Percentiles rank a stretch among this genome's conserved stretches.
phyloP scores from a whole-genome alignment of 352 stramenopile species.

The Phytophthora ohioensis region DNA sequence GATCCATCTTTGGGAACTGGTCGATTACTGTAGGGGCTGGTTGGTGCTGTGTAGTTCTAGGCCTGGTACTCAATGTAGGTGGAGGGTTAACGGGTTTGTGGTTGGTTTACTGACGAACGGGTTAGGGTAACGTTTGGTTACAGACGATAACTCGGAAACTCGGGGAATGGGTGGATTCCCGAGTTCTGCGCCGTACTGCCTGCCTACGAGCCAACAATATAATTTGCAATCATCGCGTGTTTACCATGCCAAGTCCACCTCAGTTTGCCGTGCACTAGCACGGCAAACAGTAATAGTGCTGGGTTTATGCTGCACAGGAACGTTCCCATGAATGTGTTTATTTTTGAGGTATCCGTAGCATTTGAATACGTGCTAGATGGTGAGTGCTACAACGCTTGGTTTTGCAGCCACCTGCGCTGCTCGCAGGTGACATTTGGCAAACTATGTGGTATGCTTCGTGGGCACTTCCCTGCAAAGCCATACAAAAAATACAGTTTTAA shows the following conservation, averaged over 20 bases:
- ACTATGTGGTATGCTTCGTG: constrained; percentile 18
- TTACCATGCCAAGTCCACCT: not conserved
- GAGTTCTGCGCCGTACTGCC: not conserved
- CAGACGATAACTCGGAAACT: not conserved
- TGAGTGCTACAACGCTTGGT: constrained; percentile 19
- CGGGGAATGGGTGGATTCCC: not conserved
- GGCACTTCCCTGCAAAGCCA: constrained; percentile 6
- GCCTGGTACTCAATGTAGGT: not conserved
- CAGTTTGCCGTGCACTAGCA: not conserved
- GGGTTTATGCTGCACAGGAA: constrained; percentile 18
- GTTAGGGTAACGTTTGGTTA: not conserved
- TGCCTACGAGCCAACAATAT: not conserved
- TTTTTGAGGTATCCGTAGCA: constrained; percentile 8
- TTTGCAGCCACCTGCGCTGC: constrained; percentile 25
- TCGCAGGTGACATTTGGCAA: constrained; percentile 5
- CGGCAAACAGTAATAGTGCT: not conserved
- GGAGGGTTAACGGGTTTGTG: not conserved
- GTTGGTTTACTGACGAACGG: not conserved
- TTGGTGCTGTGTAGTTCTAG: constrained; percentile 1
- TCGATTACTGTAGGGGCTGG: not conserved
- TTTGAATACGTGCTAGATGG: constrained; percentile 13
- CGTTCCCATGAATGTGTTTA: constrained; percentile 7
- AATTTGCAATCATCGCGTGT: not conserved
- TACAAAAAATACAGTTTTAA: constrained; percentile 20
- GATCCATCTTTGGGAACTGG: too few relatives aligned